Conservation (phyloP, 2,329 filamentous ascomycete genomes). For the Neurospora crassa region DNA sequence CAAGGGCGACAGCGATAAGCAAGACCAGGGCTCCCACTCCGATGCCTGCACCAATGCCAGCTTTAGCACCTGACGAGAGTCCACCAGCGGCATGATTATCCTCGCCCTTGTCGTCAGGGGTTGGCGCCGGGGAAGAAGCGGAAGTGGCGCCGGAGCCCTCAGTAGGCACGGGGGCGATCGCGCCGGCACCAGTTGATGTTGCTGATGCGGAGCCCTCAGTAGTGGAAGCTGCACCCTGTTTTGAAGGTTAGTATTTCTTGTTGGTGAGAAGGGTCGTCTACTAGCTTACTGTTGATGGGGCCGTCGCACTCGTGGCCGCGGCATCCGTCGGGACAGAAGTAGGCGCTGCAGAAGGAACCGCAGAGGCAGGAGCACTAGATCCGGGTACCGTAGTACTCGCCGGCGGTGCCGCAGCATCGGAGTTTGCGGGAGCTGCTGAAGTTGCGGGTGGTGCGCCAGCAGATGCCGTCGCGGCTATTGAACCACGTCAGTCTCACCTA, state of each 20-base stretch:
- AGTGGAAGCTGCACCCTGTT: background rate
- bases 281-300: background rate
- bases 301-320: constrained; percentile 1
- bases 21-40: constrained; percentile 32
- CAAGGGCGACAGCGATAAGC: constrained; percentile 28
- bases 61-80: constrained; percentile 34
- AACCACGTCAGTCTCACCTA: background rate
- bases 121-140: constrained; percentile 3
- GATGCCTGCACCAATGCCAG: constrained; percentile 40
- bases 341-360: background rate
- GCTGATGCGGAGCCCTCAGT: background rate
- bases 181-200: background rate
- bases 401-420: constrained; percentile 1
- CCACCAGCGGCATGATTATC: background rate
- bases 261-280: background rate
- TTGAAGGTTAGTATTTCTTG: background rate
- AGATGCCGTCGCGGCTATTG: constrained; percentile 2
- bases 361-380: constrained; percentile 4
- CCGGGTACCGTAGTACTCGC: constrained; percentile 5
- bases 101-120: background rate
- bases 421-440: background rate
- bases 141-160: constrained; percentile 2
- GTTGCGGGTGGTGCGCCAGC: background rate
- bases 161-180: background rate
- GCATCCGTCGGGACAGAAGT: background rate